Base-by-base conservation (phyloP, 2,329 filamentous ascomycete genomes). In the Aureobasidium melanogenum region DNA sequence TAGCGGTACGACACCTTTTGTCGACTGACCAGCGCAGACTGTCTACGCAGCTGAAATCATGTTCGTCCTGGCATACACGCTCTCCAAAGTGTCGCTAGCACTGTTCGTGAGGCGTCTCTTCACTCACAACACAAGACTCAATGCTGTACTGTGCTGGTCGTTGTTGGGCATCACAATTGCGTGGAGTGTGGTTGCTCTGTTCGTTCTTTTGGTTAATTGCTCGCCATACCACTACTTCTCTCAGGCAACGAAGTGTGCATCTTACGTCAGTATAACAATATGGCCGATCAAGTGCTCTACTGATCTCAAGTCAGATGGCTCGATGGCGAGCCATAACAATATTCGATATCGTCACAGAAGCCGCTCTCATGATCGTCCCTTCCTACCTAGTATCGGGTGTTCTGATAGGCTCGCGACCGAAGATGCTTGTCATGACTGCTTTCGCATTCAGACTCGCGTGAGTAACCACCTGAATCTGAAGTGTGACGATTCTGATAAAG, bases 21-120 rank as follows among this genome's bases (percentile, higher is more conserved):
- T 7, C 22, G 7, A 41, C 43, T 60, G 22, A 51, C 22, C 5
- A 3, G 7, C 15, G 22, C 15, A 60, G 56, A 28, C 46, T 2
- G 14, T 60, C 1, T 43, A 34, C 9, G 36, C 34, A 6, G 43
- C 56, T 15, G 44, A 60, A 43, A 14, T 60, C 17, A 22, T 60
- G 19, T 60, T 60, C 44, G 43, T 60, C 24, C 14, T 48, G 7
- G 43, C 56, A 32, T 43, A 60, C 17, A 50, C 44, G 22, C 17
- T 51, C 2, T 51, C 63, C 12, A 64, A 64, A 34, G n/a, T 62
- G 12, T 64, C 63, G 3, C 57, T 62, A 28, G 63, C 63, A 3
- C 34, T 61, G 39, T 62, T 64, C 34, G 58, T 64, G 26, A 46
- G 59, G n/a, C 46, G 63, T 12, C 56, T 62, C 44, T 64, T 64